These are phyloP conservation scores for Skeletonema marinoi DNA, from an alignment of 108 stramenopile genomes.

Conservation along the genomic window DNA sequence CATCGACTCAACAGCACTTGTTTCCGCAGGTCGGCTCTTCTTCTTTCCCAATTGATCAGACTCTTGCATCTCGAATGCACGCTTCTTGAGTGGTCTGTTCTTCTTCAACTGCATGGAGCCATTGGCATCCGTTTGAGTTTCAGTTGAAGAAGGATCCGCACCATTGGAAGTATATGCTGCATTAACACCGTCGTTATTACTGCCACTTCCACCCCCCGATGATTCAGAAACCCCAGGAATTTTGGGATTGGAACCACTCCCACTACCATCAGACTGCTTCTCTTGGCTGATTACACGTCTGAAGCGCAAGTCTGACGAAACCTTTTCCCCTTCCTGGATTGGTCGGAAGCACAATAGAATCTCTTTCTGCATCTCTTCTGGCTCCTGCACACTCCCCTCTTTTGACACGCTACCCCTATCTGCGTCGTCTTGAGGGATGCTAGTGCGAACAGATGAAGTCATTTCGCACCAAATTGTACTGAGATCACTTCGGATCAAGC, in stretches of 20 bases:
- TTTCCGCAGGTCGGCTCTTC: neutral
- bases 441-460: constrained; percentile 77
- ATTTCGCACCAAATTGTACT: constrained; percentile 89
- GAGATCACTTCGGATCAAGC: constrained; percentile 76
- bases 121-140: neutral
- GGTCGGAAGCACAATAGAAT: constrained; percentile 79
- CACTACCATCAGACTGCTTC: neutral
- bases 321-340: constrained; percentile 71
- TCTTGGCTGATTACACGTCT: neutral
- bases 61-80: neutral
- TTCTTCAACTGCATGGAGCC: neutral
- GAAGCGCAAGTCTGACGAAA: constrained; percentile 54
- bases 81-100: constrained; percentile 17
- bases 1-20: neutral
- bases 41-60: neutral
- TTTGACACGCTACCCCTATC: constrained; percentile 14
- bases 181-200: neutral
- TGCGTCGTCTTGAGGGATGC: constrained; percentile 56
- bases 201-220: neutral
- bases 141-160: constrained; percentile 9
- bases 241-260: neutral
- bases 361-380: constrained; percentile 53
- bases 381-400: constrained; percentile 5
- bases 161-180: neutral
- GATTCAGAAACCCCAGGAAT: neutral